These are phyloP conservation scores for Ophiostoma himal-ulmi DNA, from an alignment of 2,329 filamentous ascomycete species.

Conservation along the genomic window DNA sequence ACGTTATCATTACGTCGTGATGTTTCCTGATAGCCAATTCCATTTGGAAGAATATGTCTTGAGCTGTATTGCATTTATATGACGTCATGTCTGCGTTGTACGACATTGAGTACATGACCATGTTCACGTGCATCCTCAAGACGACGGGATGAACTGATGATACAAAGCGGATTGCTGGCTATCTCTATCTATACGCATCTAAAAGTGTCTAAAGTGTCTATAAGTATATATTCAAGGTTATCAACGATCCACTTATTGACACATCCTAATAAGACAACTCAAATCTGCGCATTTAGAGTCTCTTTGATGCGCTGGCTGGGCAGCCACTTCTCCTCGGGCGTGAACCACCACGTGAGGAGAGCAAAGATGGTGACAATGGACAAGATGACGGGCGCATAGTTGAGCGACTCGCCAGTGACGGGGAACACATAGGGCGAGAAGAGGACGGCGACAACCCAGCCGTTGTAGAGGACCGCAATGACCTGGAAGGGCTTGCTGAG, in stretches of 20 bases:
- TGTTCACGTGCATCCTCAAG: not conserved
- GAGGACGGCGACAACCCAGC: slow-evolving; percentile 22
- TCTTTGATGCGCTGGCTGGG: slow-evolving; percentile 21
- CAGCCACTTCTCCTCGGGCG: slow-evolving; percentile 21
- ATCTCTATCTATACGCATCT: too few species aligned
- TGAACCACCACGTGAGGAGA: slow-evolving; percentile 21
- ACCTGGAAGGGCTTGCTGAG: slow-evolving; percentile 23
- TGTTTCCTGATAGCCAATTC: not conserved
- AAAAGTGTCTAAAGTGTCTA: too few species aligned
- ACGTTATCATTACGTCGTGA: not conserved
- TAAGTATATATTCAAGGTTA: too few species aligned
- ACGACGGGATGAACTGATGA: not conserved
- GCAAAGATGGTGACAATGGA: slow-evolving; percentile 23
- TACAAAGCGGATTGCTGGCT: too few species aligned
- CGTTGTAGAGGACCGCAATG: slow-evolving; percentile 22
- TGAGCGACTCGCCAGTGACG: slow-evolving; percentile 21
- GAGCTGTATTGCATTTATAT: not conserved
- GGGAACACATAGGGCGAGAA: slow-evolving; percentile 23
- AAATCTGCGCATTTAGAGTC: slow-evolving; percentile 17
- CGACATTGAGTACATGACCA: not conserved
- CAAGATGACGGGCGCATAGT: slow-evolving; percentile 25
- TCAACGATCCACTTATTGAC: too few species aligned
- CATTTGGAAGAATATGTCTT: not conserved
- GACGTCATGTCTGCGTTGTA: not conserved
- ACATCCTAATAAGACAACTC: not conserved